These are phyloP conservation scores for Suillus placidus DNA, from an alignment of 768 basidiomycete species.

Conservation along the genomic window DNA sequence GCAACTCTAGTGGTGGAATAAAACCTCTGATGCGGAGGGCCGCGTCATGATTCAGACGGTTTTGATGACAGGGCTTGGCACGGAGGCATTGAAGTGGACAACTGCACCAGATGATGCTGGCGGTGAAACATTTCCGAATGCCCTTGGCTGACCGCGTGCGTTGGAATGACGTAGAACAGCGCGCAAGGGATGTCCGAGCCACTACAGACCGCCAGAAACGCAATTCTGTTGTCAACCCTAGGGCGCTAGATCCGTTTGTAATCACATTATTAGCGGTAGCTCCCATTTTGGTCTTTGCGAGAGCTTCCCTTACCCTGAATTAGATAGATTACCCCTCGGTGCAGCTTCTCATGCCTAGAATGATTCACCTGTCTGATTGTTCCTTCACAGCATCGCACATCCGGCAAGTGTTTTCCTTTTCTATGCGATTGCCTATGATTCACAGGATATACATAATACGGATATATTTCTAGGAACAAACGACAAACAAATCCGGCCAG, in stretches of 20 bases:
- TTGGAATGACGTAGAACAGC: not conserved
- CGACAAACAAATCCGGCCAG: not conserved
- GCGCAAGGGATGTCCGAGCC: not conserved
- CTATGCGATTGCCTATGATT: not conserved
- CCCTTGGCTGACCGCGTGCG: conserved; percentile 1
- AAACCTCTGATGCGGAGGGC: not conserved
- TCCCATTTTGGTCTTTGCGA: not conserved
- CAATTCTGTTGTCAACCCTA: not conserved
- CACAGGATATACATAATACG: not conserved
- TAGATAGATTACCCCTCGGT: not conserved
- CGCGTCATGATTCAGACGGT: conserved; percentile 1
- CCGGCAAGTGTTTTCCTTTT: not conserved
- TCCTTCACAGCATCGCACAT: not conserved
- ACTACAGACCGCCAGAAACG: not conserved
- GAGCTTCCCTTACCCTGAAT: conserved; percentile 5
- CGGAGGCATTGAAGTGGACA: conserved; percentile 6
- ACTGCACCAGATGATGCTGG: conserved; percentile 12
- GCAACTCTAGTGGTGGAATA: conserved; percentile 30
- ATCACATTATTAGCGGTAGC: not conserved
- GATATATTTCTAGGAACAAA: not conserved
- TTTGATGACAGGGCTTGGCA: conserved; percentile 13
- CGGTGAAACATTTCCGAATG: conserved; percentile 8
- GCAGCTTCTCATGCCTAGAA: not conserved
- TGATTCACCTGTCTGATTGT: conserved; percentile 4
- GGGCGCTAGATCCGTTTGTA: not conserved